A percentile compares a stretch with the other conserved stretches of the same genome.
Evolutionary conservation across 75 land plant species (phyloP).

Genomic region (Larix kaempferi): DNA sequence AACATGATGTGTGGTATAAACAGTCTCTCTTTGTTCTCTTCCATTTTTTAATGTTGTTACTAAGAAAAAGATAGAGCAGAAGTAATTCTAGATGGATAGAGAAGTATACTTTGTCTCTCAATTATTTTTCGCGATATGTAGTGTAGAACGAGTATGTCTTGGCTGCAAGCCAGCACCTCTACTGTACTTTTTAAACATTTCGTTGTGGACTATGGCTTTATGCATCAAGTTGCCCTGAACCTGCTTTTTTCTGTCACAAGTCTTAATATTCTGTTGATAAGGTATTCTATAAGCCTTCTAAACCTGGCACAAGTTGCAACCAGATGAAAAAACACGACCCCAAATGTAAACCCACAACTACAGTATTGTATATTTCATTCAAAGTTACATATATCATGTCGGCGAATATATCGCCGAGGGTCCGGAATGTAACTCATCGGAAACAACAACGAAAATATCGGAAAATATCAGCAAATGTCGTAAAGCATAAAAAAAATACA

Average conservation of each 20-base stretch:
- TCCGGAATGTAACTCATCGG: no score
- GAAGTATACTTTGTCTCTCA: neutral
- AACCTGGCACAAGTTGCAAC: neutral
- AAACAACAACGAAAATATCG: no score
- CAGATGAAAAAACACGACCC: no score
- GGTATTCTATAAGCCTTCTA: neutral
- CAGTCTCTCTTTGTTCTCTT: neutral
- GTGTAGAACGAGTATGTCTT: neutral
- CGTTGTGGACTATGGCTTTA: neutral
- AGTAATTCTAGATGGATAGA: neutral
- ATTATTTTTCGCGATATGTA: neutral
- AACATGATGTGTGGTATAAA: constrained; percentile 88
- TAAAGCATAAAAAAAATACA: no score
- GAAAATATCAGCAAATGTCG: no score
- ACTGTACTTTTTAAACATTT: neutral
- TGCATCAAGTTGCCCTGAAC: neutral
- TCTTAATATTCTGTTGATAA: neutral
- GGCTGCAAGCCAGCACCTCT: neutral
- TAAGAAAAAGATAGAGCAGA: neutral
- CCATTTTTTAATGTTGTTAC: neutral
- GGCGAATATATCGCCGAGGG: no score
- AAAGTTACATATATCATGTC: no score
- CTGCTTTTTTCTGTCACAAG: neutral
- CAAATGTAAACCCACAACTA: no score
- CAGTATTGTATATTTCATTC: neutral